Base-by-base conservation (phyloP, 768 basidiomycete genomes). In the Coprinopsis cinerea region DNA sequence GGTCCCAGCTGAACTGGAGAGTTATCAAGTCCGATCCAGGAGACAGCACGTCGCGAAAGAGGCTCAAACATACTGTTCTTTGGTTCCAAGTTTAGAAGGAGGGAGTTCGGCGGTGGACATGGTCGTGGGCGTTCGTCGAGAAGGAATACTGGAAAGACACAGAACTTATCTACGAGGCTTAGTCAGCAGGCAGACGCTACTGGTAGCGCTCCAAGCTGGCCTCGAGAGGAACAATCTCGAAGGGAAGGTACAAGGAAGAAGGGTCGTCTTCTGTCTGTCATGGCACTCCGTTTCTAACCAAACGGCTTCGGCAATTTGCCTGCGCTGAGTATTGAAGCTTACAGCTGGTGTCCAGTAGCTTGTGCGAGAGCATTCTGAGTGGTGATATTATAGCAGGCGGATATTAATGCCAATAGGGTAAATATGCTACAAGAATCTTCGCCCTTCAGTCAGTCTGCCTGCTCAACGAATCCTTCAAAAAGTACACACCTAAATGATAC, bases 71-170 rank as follows among this genome's bases (percentile, higher is more conserved):
- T 64, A 91, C 89, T 92, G 78, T 54, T 81, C 75, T 67, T 85
- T 90, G 0, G 83, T 88, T 34, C 90, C 90, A 2, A 92, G 78
- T 51, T 78, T 79, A 2, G 90, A 90, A 1, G 89, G 79, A 20
- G 74, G 66, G 18, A 90, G 73, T 36, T 81, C 79, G 20, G 65
- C 53, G 4, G 63, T 61, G 50, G 53, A 67, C 69, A 72, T 70
- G 25, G 40, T 58, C 26, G 32, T 24, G 26, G 35, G 11, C 36
- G 17, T 27, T 41, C n/a, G 30, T 49, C 13, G 45, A 44, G 59
- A 59, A 24, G 20, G 41, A 32, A 55, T 48, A 39, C 7, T 36
- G 9, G n/a, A 34, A n/a, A 35, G 37, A n/a, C 28, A 27, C 26
- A 41, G 41, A 49, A 44, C 34, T 34, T 23, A 35, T 41, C 27